Conservation (phyloP, 148 eudicot genomes). For the Vaccinium darrowii region DNA sequence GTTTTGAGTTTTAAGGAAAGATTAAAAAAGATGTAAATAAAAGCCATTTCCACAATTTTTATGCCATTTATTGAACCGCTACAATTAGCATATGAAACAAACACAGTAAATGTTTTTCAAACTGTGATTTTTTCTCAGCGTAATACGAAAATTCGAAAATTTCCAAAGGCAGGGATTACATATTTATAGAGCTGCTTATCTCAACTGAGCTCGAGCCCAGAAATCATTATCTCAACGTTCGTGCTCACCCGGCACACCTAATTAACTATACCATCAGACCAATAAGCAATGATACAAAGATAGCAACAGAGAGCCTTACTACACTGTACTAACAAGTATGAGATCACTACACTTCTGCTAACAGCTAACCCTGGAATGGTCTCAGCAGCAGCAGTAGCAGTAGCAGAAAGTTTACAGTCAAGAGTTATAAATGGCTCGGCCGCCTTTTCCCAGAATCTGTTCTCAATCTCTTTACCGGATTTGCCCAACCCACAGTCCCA, state of each 20-base stretch:
- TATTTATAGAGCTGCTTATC: not conserved
- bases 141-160: not conserved
- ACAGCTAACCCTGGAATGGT: constrained; percentile 21
- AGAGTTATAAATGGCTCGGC: constrained; percentile 65
- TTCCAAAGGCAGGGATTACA: not conserved
- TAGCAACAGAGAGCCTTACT: constrained; percentile 2
- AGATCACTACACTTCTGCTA: constrained; percentile 29
- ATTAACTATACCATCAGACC: constrained; percentile 6
- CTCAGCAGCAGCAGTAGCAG: not conserved
- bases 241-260: constrained; percentile 14
- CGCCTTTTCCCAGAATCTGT: constrained; percentile 81
- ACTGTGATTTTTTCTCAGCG: not conserved
- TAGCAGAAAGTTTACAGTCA: not conserved
- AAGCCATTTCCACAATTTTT: not conserved
- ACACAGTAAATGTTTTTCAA: not conserved
- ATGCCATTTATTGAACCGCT: not conserved
- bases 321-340: constrained; percentile 13
- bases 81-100: not conserved
- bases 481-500: constrained; percentile 71
- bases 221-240: not conserved
- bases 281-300: constrained; percentile 10
- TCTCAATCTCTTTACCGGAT: constrained; percentile 83
- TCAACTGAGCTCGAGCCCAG: constrained; percentile 11
- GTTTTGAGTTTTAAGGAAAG: not conserved
- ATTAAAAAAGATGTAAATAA: not conserved